A percentile compares a stretch with the other conserved stretches of the same genome.
phyloP scores from a whole-genome alignment of 352 stramenopile species.

The Peronospora destructor region DNA sequence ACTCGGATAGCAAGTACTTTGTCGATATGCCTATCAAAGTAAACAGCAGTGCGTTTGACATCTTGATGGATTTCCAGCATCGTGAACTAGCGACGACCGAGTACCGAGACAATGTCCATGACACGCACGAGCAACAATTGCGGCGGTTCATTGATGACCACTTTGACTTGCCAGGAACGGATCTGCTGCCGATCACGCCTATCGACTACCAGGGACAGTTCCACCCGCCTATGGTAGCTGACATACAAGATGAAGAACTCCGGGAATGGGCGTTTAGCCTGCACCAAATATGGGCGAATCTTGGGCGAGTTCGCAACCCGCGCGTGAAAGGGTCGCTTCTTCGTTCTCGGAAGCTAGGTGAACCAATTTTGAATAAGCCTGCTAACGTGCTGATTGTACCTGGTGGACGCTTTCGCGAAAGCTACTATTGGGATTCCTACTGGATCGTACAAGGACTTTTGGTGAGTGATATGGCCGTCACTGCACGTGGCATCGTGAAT shows the following conservation, averaged over 20 bases:
- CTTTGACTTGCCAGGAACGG: slow-evolving; percentile 72
- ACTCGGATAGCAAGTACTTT: slow-evolving; percentile 89
- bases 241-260: slow-evolving; percentile 45
- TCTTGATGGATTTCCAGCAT: slow-evolving; percentile 63
- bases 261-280: slow-evolving; percentile 60
- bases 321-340: slow-evolving; percentile 55
- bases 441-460: slow-evolving; percentile 88
- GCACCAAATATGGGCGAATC: slow-evolving; percentile 65
- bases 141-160: slow-evolving; percentile 68
- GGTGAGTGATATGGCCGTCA: slow-evolving; percentile 72
- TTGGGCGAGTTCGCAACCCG: slow-evolving; percentile 51
- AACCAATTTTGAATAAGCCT: slow-evolving; percentile 26
- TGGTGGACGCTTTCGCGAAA: slow-evolving; percentile 87
- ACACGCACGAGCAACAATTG: slow-evolving; percentile 37
- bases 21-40: slow-evolving; percentile 89
- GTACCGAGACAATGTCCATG: slow-evolving; percentile 23
- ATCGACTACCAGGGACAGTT: slow-evolving; percentile 57
- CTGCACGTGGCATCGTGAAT: slow-evolving; percentile 70
- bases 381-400: slow-evolving; percentile 80
- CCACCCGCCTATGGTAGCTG: slow-evolving; percentile 45
- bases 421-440: slow-evolving; percentile 92
- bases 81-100: slow-evolving; percentile 49
- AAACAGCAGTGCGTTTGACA: slow-evolving; percentile 63
- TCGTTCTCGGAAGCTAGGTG: slow-evolving; percentile 32
- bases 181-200: slow-evolving; percentile 63